Evolutionary conservation across 768 basidiomycete species (phyloP), one percentile per base, ranked within the genome.

Genomic region (Omphalotus guepiniiformis): DNA sequence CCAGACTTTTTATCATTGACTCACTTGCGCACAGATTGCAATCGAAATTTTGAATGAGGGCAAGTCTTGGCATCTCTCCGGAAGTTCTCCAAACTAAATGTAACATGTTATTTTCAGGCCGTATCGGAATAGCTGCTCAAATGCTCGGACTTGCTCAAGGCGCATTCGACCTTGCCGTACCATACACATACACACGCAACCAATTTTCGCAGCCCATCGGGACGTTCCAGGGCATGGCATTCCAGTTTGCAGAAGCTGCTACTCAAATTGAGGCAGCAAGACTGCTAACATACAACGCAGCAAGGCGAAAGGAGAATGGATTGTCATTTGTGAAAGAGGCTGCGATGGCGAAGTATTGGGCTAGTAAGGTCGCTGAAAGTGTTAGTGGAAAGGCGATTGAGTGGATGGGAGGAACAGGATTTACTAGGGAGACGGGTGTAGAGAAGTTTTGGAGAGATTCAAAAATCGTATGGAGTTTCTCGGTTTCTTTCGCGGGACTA

Each of bases 121-220:
- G 95, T 49, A 95, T 97, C 56, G 95, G 95, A 26, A 98, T 98
- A 53, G 96, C 95, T 15, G 95, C 91, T 1, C 96, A 99, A 67
- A 97, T 98, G 96, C 76, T 99, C 45, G 96, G 96, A 13, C 83
- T 98, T 25, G 96, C 96, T 2, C 93, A 97, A 60, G 96, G 95
- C 19, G 94, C 93, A 2, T 99, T 98, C 62, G 83, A 94, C 69
- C 91, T 94, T 62, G 79, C 89, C 1, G 90, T 98, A n/a, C 85
- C 89, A 0, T 96, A 96, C 65, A 91, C 96, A 1, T 96, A 90
- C 67, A 79, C 93, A 63, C 88, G 96, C 43, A 80, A 79, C 56
- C 96, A 99, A 66, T 99, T 98, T 60, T 93, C 93, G 3, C 89
- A 95, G 63, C 74, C 93, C 6, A 78, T 99, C 26, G 95, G 93